These are phyloP conservation scores for Arthrobotrys sinensis DNA, from an alignment of 2,329 filamentous ascomycete species.

Conservation along the genomic window DNA sequence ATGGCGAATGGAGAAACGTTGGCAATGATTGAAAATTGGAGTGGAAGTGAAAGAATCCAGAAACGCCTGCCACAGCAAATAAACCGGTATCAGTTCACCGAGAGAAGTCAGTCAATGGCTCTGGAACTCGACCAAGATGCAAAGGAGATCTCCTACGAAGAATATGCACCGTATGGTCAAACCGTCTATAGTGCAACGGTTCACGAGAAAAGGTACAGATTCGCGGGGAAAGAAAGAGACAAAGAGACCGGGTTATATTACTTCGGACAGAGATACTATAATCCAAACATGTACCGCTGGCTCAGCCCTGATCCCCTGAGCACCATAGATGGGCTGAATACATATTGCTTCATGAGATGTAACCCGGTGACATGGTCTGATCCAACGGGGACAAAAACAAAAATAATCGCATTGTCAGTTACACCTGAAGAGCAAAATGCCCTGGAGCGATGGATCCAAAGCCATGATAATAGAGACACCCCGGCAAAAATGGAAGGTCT, in stretches of 20 bases:
- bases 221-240: conserved; percentile 62
- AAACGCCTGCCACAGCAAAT: not conserved
- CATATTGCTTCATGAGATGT: conserved; percentile 10
- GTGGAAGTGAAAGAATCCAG: too few relatives aligned
- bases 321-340: conserved; percentile 23
- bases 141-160: conserved; percentile 21
- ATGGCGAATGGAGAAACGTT: not conserved
- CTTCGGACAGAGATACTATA: conserved; percentile 64
- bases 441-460: too few relatives aligned
- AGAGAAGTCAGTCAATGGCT: too few relatives aligned
- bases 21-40: too few relatives aligned
- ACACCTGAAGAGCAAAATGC: too few relatives aligned
- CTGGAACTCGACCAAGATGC: conserved; percentile 55
- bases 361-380: not conserved
- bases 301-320: conserved; percentile 62
- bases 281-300: conserved; percentile 64
- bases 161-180: conserved; percentile 28
- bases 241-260: conserved; percentile 65
- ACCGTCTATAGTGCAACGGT: conserved; percentile 38
- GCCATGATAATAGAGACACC: too few relatives aligned
- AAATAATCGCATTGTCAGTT: too few relatives aligned
- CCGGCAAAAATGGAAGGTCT: too few relatives aligned
- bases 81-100: conserved; percentile 13
- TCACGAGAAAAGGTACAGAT: conserved; percentile 63
- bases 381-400: not conserved